These are phyloP conservation scores for Saksenaea oblongispora DNA, from an alignment of 371 early-diverging fungal species.

Conservation along the genomic window DNA sequence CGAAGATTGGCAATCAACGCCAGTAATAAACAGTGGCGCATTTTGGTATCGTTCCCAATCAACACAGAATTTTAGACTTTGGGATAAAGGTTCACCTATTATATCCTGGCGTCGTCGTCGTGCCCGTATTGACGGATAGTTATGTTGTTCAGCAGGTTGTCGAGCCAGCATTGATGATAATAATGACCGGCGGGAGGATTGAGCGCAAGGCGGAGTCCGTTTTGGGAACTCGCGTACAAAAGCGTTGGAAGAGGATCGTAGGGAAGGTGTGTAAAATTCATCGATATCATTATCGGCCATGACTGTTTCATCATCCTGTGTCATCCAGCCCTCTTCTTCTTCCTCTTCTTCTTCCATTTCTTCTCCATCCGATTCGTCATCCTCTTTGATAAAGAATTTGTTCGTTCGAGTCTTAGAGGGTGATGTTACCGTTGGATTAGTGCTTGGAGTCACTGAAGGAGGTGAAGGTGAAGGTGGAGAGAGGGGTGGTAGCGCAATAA, in stretches of 20 bases:
- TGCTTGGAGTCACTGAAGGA: not conserved
- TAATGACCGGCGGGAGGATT: constrained; percentile 1
- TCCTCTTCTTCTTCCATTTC: constrained; percentile 12
- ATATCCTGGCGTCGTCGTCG: constrained; percentile 5
- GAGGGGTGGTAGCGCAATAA: not conserved
- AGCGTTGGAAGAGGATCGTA: not conserved
- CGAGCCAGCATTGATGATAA: constrained; percentile 6
- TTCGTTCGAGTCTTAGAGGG: constrained; percentile 8
- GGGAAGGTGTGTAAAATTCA: constrained; percentile 9
- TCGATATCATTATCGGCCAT: not conserved
- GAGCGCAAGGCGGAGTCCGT: not conserved
- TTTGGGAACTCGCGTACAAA: constrained; percentile 10
- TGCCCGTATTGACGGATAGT: not conserved
- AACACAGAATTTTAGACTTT: constrained; percentile 17
- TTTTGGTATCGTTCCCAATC: constrained; percentile 29
- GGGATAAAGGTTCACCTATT: constrained; percentile 9
- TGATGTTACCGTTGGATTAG: not conserved
- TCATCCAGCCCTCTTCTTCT: constrained; percentile 6
- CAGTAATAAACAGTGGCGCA: not conserved
- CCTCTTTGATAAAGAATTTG: constrained; percentile 28
- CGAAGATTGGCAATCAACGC: constrained; percentile 24
- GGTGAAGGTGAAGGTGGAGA: not conserved
- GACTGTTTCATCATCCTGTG: constrained; percentile 22
- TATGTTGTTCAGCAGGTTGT: not conserved
- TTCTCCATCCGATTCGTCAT: constrained; percentile 17